A percentile compares a stretch with the other conserved stretches of the same genome.
These are phyloP conservation scores for cucumber (Cucumis sativus) DNA, from an alignment of 306 rosid genomes.

Conservation along the genomic window Cucumber_9930_V3 NC_026655.2:7614001-7614500, in stretches of 20 bases:
- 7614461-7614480: not conserved
- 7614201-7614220: not conserved
- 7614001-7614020: not conserved
- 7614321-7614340: conserved; percentile 10
- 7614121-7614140: not conserved
- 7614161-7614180: not conserved
- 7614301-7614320: conserved; percentile 29
- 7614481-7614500: not conserved
- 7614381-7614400: conserved; percentile 34
- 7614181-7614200: not conserved
- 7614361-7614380: conserved; percentile 78
- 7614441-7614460: not conserved
- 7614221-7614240: not conserved
- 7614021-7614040: not conserved
- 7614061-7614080: not conserved
- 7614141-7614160: not conserved
- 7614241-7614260: not conserved
- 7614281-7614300: not conserved
- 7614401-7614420: conserved; percentile 15
- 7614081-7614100: not conserved
- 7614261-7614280: not conserved
- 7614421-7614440: not conserved
- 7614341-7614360: conserved; percentile 32
- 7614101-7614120: not conserved
- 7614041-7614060: not conserved